phyloP scores from a whole-genome alignment of 1,139 yeast genomes.

The Sugiyamaella castrensis region DNA sequence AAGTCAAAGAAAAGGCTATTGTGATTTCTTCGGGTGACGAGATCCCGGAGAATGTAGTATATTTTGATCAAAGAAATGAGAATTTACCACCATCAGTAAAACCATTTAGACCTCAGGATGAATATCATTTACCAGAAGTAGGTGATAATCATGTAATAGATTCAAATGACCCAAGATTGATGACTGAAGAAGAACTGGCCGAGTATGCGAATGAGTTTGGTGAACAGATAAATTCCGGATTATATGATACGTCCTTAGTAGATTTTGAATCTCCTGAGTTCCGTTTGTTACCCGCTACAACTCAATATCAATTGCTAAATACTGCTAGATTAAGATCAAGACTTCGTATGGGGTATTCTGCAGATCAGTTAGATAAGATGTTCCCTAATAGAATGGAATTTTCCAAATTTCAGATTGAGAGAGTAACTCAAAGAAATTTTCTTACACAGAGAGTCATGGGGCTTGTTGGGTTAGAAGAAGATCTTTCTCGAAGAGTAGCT shows the following conservation, averaged over 20 bases:
- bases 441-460: slow-evolving; percentile 85
- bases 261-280: slow-evolving; percentile 43
- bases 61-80: slow-evolving; percentile 29
- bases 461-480: slow-evolving; percentile 78
- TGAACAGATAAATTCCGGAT: slow-evolving; percentile 52
- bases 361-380: slow-evolving; percentile 73
- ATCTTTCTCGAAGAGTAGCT: slow-evolving; percentile 61
- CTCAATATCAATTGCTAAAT: slow-evolving; percentile 85
- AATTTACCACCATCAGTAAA: slow-evolving; percentile 4
- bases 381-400: slow-evolving; percentile 89
- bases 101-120: slow-evolving; percentile 48
- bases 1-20: slow-evolving; percentile 32
- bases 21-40: slow-evolving; percentile 24
- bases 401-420: slow-evolving; percentile 86
- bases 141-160: slow-evolving; percentile 40
- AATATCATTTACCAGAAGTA: slow-evolving; percentile 78
- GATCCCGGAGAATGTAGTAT: slow-evolving; percentile 25
- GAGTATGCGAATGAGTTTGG: slow-evolving; percentile 58
- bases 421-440: slow-evolving; percentile 88
- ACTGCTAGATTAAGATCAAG: slow-evolving; percentile 81
- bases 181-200: slow-evolving; percentile 69
- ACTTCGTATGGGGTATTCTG: slow-evolving; percentile 90
- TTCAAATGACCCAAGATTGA: slow-evolving; percentile 62
- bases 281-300: slow-evolving; percentile 56
- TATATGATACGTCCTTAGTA: slow-evolving; percentile 33